Percentiles rank a stretch among this genome's conserved stretches.
phyloP scores from a whole-genome alignment of 2,329 filamentous ascomycete species.

The Stagonosporopsis chrysanthemi region DNA sequence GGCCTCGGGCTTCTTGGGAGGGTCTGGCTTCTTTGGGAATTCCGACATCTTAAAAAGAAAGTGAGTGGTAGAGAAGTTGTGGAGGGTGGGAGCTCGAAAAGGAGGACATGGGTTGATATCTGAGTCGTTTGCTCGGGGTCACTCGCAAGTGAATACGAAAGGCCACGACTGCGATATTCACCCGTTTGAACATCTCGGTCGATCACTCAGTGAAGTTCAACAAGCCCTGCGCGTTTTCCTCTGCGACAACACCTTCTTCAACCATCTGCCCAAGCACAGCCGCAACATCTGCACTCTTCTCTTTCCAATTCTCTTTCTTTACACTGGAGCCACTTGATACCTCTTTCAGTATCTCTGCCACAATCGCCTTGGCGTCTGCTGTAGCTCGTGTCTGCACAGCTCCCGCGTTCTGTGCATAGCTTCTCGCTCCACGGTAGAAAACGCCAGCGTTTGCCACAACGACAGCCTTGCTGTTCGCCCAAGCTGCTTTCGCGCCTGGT shows the following conservation, averaged over 20 bases:
- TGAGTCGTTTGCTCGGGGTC: not conserved
- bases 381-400: constrained; percentile 52
- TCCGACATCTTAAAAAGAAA: constrained; percentile 2
- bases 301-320: constrained; percentile 50
- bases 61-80: not conserved
- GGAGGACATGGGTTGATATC: not conserved
- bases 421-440: constrained; percentile 45
- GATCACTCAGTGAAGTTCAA: constrained; percentile 15
- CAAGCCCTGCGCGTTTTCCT: constrained; percentile 35
- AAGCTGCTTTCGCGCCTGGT: constrained; percentile 33
- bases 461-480: constrained; percentile 43
- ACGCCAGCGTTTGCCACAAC: constrained; percentile 51
- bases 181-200: not conserved
- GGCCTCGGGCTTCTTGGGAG: not conserved
- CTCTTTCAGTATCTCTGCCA: constrained; percentile 57
- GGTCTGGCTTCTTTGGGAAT: not conserved
- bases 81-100: not conserved
- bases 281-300: constrained; percentile 51
- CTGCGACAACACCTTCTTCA: constrained; percentile 59
- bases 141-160: not conserved
- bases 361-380: constrained; percentile 57
- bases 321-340: constrained; percentile 44
- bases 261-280: constrained; percentile 60
- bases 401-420: constrained; percentile 41
- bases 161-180: not conserved